Evolutionary conservation across 805 yeast genomes (phyloP), one percentile per base, ranked within the genome.

Genomic region (Metschnikowia continentalis): DNA sequence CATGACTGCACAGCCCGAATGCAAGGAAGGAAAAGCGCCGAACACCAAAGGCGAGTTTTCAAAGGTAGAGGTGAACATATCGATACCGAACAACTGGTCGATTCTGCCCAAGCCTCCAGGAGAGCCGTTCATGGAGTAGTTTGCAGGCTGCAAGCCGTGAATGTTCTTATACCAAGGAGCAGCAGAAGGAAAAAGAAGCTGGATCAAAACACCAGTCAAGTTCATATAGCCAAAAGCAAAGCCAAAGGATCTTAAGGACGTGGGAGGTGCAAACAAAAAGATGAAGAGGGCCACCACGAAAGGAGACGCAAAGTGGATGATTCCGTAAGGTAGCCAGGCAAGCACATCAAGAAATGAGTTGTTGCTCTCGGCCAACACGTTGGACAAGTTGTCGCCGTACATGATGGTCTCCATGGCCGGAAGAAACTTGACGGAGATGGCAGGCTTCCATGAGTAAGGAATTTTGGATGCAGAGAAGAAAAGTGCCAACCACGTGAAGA

Each of bases 201-300:
- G 98, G 50, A 81, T 80, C 35, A 86, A 62, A 32, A 92, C 97
- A 41, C 97, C 98, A 47, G 82, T 66, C 56, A 91, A 68, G 69
- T 92, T 94, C 92, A 90, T 87, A 73, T 87, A 90, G 11, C 99
- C 99, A 71, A 94, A 91, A 3, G 97, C 90, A 72, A 90, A 88
- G 2, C 90, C 96, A 69, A 85, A 92, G 6, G 88, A 81, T 53
- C 95, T 81, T 39, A 92, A 70, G 3, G 90, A 75, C 10, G 87
- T 84, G 42, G 99, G 99, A 8, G 98, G 97, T 0, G 89, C 97
- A 77, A 90, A 94, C 30, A 94, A 56, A 61, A 90, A 92, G 45
- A 89, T 69, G 47, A 90, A 64, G 1, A 75, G 80, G 0, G 97
- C 92, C 38, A 88, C 88, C 5, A 92, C 81, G 63, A 91, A 90